Conservation (phyloP, 1,284 basidiomycete species). For the Tilletia walkeri region DNA sequence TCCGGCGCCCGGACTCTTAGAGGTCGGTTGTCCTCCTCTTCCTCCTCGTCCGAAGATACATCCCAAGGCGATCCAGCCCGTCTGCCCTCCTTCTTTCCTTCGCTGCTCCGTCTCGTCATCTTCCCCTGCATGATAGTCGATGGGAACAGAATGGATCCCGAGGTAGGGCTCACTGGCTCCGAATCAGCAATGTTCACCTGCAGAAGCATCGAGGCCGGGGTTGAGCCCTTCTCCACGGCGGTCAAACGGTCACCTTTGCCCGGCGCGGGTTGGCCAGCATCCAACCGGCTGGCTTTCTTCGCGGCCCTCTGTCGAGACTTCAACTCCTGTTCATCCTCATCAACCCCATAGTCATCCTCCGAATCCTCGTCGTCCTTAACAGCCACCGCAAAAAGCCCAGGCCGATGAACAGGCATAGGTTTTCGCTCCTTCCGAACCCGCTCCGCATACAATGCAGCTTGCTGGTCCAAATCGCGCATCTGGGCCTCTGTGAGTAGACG, state of each 20-base stretch:
- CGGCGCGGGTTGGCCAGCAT: background rate
- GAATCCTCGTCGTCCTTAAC: slow-evolving; percentile 27
- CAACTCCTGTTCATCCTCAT: slow-evolving; percentile 27
- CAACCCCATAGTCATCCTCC: slow-evolving; percentile 42
- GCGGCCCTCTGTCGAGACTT: background rate
- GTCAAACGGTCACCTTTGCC: no score
- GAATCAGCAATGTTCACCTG: background rate
- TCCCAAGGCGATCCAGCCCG: slow-evolving; percentile 10
- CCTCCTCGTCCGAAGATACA: slow-evolving; percentile 9
- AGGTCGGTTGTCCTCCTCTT: background rate
- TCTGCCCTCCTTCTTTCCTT: slow-evolving; percentile 13
- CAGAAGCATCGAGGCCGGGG: background rate
- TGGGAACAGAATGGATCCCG: slow-evolving; percentile 22
- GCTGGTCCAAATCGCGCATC: slow-evolving; percentile 9
- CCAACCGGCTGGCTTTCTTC: background rate
- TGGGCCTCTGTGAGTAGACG: background rate
- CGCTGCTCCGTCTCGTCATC: background rate
- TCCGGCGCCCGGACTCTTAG: background rate
- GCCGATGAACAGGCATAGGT: background rate
- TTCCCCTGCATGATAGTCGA: slow-evolving; percentile 28
- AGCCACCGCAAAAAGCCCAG: background rate
- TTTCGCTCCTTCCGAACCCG: background rate
- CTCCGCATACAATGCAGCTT: slow-evolving; percentile 9
- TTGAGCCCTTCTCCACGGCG: background rate
- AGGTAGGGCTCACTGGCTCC: background rate